Evolutionary conservation across 345 rosid species (phyloP), one percentile per base, ranked within the genome.

Genomic region (Psidium guajava): DNA sequence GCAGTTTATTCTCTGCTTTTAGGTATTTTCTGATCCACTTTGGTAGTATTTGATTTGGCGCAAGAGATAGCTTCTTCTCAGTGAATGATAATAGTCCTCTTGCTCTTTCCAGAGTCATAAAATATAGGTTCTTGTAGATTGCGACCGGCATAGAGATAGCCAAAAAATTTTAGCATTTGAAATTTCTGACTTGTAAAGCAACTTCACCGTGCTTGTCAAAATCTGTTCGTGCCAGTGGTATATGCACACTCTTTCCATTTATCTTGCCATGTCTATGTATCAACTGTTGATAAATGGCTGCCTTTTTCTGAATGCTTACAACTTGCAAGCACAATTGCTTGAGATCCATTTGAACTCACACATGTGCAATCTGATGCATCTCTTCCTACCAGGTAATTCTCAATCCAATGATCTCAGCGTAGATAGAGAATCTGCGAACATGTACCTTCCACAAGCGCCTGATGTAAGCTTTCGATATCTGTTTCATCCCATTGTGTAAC

Each of bases 301-400:
- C 77, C 82, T 80, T 80, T 44, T 80, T 80, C 53, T 47, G 82
- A 42, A 42, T 80, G 28, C 82, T 51, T 44, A 51, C 49, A 44
- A 51, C 11, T 44, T 81, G 83, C 54, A 24, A 47, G 42, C 54
- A 44, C 54, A 24, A 81, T 81, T 81, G 25, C 54, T 54, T 14
- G 0, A 24, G 54, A 81, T 28, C 57, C n/a, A 6, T 49, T 82
- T 15, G 83, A 50, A 82, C 57, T 54, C 42, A 32, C 83, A 52
- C 83, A 4, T 6, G 25, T 82, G 59, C 58, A 82, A 51, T 82
- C 32, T 82, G 28, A 25, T 82, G 83, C 44, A 25, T 82, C 82
- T 64, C 54, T 75, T 42, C 77, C 77, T 44, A 83, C 59, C 90
- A 96, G 99, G 94, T 85, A 90, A 88, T 84, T 89, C 91, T 42